These are phyloP conservation scores for Lactifluus volemus DNA, from an alignment of 768 basidiomycete genomes.

Conservation along the genomic window DNA sequence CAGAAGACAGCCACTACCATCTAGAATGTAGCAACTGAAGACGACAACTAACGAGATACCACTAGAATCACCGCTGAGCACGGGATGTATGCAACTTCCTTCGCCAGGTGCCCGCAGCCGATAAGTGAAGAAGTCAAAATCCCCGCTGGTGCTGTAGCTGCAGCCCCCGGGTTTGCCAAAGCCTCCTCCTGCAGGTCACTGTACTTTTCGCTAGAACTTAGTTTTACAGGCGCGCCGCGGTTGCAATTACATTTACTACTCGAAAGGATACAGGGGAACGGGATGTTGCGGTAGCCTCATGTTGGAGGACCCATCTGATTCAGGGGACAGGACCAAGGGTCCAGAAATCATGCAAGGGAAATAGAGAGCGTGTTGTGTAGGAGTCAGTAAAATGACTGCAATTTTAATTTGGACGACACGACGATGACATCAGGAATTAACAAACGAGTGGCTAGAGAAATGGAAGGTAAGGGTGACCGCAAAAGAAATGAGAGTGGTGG, in stretches of 20 bases:
- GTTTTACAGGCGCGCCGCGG: slow-evolving; percentile 16
- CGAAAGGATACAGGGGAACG: slow-evolving; percentile 14
- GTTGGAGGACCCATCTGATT: too few relatives aligned
- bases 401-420: too few relatives aligned
- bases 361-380: too few relatives aligned
- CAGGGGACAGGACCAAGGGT: too few relatives aligned
- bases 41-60: slow-evolving; percentile 1
- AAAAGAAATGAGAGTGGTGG: too few relatives aligned
- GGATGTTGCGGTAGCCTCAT: background rate
- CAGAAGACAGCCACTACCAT: background rate
- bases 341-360: too few relatives aligned
- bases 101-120: background rate
- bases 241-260: slow-evolving; percentile 10
- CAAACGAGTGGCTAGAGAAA: too few relatives aligned
- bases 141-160: background rate
- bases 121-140: background rate
- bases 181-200: background rate
- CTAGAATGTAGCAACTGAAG: slow-evolving; percentile 1
- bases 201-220: slow-evolving; percentile 1
- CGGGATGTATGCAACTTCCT: background rate
- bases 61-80: slow-evolving; percentile 1
- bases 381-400: too few relatives aligned
- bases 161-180: background rate
- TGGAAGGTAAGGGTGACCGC: too few relatives aligned
- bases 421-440: too few relatives aligned